A percentile compares a stretch with the other conserved stretches of the same genome.
Evolutionary conservation across 331 rosid species (phyloP).

Genomic region (Arachis monticola): DNA sequence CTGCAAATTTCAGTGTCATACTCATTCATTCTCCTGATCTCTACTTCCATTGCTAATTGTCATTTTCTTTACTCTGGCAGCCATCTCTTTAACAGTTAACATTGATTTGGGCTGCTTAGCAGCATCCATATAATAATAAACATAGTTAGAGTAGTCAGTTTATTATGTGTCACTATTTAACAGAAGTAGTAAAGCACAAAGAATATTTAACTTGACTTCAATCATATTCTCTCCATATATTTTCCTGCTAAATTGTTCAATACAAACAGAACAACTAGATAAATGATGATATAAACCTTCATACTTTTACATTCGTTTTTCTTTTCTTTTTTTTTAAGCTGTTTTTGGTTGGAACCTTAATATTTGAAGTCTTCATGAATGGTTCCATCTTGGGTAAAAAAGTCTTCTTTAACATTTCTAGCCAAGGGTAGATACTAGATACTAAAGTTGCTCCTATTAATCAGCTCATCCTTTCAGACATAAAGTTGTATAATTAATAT

Average conservation of each 20-base stretch:
- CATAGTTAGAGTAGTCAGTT: too few species aligned
- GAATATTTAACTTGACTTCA: background rate
- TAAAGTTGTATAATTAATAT: background rate
- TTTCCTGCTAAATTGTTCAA: slow-evolving; percentile 1
- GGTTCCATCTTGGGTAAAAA: background rate
- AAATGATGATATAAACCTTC: background rate
- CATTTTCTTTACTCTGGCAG: too few species aligned
- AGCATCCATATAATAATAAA: too few species aligned
- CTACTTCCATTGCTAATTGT: too few species aligned
- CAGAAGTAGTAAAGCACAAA: background rate
- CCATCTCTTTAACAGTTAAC: too few species aligned
- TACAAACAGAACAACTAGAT: background rate
- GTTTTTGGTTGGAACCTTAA: background rate
- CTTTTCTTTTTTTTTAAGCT: too few species aligned
- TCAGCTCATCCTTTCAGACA: slow-evolving; percentile 5
- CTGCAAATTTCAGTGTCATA: too few species aligned
- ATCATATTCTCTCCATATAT: background rate
- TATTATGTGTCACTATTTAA: background rate
- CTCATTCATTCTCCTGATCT: too few species aligned
- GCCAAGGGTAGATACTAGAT: background rate
- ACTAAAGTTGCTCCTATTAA: background rate
- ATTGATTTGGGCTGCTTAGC: too few species aligned
- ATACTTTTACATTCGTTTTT: background rate
- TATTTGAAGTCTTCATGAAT: background rate
- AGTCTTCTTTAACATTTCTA: background rate